These are phyloP conservation scores for Collybia nuda DNA, from an alignment of 768 basidiomycete species.

Conservation along the genomic window DNA sequence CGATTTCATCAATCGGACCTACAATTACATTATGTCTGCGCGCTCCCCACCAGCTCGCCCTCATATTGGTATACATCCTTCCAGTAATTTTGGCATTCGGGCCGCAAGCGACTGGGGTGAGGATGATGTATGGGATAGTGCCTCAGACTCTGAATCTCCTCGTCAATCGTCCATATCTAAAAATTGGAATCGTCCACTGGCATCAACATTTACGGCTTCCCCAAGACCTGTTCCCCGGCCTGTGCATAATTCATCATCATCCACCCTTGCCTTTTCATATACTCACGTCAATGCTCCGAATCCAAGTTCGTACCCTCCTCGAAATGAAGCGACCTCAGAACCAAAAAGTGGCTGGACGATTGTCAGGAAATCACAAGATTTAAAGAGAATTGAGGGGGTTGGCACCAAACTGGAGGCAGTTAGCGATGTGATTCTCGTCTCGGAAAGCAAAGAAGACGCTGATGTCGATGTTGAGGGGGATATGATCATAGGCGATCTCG, in stretches of 20 bases:
- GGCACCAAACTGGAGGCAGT: background rate
- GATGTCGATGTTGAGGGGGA: slow-evolving; percentile 78
- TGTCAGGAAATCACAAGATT: slow-evolving; percentile 43
- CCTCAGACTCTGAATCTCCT: slow-evolving; percentile 75
- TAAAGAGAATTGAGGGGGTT: slow-evolving; percentile 14
- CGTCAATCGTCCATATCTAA: slow-evolving; percentile 51
- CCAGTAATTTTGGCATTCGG: slow-evolving; percentile 35
- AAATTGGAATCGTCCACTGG: slow-evolving; percentile 40
- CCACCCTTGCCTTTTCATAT: slow-evolving; percentile 76
- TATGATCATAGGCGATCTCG: slow-evolving; percentile 77
- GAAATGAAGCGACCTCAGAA: slow-evolving; percentile 36
- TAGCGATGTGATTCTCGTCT: slow-evolving; percentile 9
- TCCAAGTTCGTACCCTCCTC: slow-evolving; percentile 73
- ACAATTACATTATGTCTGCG: slow-evolving; percentile 42
- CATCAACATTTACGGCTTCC: slow-evolving; percentile 32
- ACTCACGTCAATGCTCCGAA: slow-evolving; percentile 77
- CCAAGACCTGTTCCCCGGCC: slow-evolving; percentile 57
- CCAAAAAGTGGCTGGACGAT: slow-evolving; percentile 78
- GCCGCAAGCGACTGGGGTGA: slow-evolving; percentile 67
- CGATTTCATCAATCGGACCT: too few relatives aligned
- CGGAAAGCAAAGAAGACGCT: slow-evolving; percentile 42
- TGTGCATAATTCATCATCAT: slow-evolving; percentile 52
- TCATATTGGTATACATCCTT: slow-evolving; percentile 64
- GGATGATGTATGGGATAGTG: slow-evolving; percentile 86
- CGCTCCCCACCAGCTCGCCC: slow-evolving; percentile 74